Evolutionary conservation across 1,284 basidiomycete species (phyloP), one percentile per base, ranked within the genome.

Genomic region (Tilletiopsis washingtonensis): DNA sequence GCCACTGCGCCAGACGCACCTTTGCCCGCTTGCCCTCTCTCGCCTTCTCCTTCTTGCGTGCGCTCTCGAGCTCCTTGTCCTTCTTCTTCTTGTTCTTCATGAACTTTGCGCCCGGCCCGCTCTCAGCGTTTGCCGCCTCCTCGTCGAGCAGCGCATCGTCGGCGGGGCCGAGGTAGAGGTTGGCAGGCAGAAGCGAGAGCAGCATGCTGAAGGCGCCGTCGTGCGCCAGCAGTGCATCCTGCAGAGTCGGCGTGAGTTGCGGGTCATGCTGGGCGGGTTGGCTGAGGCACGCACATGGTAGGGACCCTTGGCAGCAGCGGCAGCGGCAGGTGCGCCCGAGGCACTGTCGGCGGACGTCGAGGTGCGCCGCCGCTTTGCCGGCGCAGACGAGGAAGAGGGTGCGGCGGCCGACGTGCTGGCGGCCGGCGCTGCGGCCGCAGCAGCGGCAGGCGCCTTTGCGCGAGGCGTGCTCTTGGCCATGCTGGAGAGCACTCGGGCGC

Each of bases 21-120:
- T 61, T 54, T 32, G 62, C 61, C 52, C 62, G 52, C 50, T 69
- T 70, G 5, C 59, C 54, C 26, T 61, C 61, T 48, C 65, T 69
- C 3, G 61, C 57, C 25, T 56, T 56, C 6, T 59, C 47, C 50
- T 71, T 71, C 38, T 61, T 57, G 44, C 59, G 57, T n/a, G 57
- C 50, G 1, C 62, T 62, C 29, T 67, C 61, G 40, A 61, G 53
- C 43, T 65, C 62, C 49, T 71, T 63, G 41, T 57, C 58, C 61
- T 69, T 66, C 45, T 61, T 65, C 49, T 59, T 58, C 43, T 65
- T 69, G 57, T 69, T 71, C 56, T 71, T 71, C 52, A 63, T 59
- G 59, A 59, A 70, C 45, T 68, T 66, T 39, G 55, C 51, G 3
- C 56, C 57, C 14, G 51, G 43, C 12, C 50, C 58, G 4, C 14